A percentile compares a stretch with the other conserved stretches of the same genome.
phyloP scores from a whole-genome alignment of 1,139 yeast genomes.

The Debaryomyces subglobosus region DNA sequence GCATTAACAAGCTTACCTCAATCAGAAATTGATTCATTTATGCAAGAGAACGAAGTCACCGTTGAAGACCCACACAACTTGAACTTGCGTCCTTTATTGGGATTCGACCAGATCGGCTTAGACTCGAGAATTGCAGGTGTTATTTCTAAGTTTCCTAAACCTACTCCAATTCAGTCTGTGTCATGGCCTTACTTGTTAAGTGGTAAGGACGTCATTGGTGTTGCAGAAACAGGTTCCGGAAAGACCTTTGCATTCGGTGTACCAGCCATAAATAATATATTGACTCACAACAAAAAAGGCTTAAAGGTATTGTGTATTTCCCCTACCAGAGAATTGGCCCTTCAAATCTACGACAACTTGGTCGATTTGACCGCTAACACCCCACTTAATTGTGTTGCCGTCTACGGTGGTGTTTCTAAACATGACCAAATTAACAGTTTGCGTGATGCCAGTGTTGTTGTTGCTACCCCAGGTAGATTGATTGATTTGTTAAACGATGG shows the following conservation, averaged over 20 bases:
- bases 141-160: constrained; percentile 74
- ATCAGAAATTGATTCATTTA: constrained; percentile 62
- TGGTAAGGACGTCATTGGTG: constrained; percentile 90
- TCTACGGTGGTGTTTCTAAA: constrained; percentile 97
- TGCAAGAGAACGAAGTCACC: constrained; percentile 72
- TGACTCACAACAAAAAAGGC: constrained; percentile 48
- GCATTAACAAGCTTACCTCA: constrained; percentile 43
- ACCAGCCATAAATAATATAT: constrained; percentile 84
- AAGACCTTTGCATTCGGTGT: constrained; percentile 97
- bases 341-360: constrained; percentile 89
- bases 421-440: constrained; percentile 81
- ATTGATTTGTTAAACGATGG: constrained; percentile 91
- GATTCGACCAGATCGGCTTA: constrained; percentile 65
- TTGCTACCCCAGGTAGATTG: constrained; percentile 97
- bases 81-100: constrained; percentile 66
- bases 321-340: constrained; percentile 96
- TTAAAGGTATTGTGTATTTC: constrained; percentile 83
- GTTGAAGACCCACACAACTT: constrained; percentile 68
- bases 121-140: constrained; percentile 57
- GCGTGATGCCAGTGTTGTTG: constrained; percentile 66
- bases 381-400: constrained; percentile 73
- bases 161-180: constrained; percentile 96
- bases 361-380: constrained; percentile 64
- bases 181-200: constrained; percentile 91
- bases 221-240: constrained; percentile 98